Evolutionary conservation across 1,284 basidiomycete species (phyloP).

Genomic region (Leccinum griseonigrum): DNA sequence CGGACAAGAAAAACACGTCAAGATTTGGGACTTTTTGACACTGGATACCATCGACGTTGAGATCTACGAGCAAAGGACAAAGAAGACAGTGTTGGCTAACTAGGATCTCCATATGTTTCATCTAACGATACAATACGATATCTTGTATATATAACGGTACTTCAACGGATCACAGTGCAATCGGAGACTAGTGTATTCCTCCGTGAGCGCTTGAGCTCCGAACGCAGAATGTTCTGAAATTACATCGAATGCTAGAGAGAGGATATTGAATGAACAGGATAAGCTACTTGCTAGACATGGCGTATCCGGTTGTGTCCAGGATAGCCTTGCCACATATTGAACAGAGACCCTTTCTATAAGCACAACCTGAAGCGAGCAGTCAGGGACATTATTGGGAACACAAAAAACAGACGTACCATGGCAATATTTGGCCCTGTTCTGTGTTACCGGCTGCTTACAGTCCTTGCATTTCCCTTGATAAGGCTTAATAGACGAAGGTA

Average conservation of each 20-base stretch:
- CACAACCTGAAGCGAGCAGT: constrained; percentile 57
- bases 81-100: constrained; percentile 26
- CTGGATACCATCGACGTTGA: constrained; percentile 84
- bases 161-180: background rate
- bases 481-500: constrained; percentile 44
- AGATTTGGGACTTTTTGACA: constrained; percentile 80
- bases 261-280: constrained; percentile 21
- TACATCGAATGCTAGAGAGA: constrained; percentile 21
- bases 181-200: background rate
- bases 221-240: background rate
- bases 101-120: constrained; percentile 16
- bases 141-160: constrained; percentile 7
- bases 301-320: constrained; percentile 76
- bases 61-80: constrained; percentile 58
- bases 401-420: constrained; percentile 52
- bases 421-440: constrained; percentile 83
- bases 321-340: constrained; percentile 83
- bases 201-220: background rate
- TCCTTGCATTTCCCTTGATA: constrained; percentile 83
- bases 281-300: constrained; percentile 76
- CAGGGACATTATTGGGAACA: constrained; percentile 1
- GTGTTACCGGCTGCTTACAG: constrained; percentile 76
- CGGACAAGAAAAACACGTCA: constrained; percentile 79
- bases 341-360: constrained; percentile 80
- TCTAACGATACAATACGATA: constrained; percentile 7